Percentiles rank a stretch among this genome's conserved stretches.
These are phyloP conservation scores for Vigna unguiculata DNA, from an alignment of 306 rosid species.

Conservation along the genomic window DNA sequence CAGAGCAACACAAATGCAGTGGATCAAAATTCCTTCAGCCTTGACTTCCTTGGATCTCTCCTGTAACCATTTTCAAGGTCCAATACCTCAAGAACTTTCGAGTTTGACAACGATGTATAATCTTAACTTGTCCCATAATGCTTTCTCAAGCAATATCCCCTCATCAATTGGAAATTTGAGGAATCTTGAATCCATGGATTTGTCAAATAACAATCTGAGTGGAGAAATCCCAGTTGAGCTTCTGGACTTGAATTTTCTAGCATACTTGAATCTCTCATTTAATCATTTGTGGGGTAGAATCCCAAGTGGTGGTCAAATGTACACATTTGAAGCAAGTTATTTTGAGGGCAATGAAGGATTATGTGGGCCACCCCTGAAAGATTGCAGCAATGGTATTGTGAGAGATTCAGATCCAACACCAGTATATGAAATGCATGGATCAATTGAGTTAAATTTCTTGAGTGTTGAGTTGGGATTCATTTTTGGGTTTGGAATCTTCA, in stretches of 20 bases:
- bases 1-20: slow-evolving; percentile 28
- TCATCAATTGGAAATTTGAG: slow-evolving; percentile 27
- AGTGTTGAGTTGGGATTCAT: slow-evolving; percentile 44
- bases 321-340: slow-evolving; percentile 28
- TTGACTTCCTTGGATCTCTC: slow-evolving; percentile 40
- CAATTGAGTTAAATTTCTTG: slow-evolving; percentile 33
- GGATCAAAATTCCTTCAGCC: slow-evolving; percentile 1
- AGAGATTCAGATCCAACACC: neutral
- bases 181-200: slow-evolving; percentile 37
- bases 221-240: slow-evolving; percentile 34
- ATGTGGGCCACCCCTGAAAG: slow-evolving; percentile 46
- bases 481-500: slow-evolving; percentile 41
- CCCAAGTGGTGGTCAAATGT: slow-evolving; percentile 37
- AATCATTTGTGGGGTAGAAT: slow-evolving; percentile 32
- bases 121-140: slow-evolving; percentile 43
- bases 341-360: slow-evolving; percentile 46
- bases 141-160: slow-evolving; percentile 32
- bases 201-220: slow-evolving; percentile 30
- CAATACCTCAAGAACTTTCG: slow-evolving; percentile 37
- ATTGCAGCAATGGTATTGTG: neutral
- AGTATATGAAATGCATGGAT: neutral
- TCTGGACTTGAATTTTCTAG: slow-evolving; percentile 20
- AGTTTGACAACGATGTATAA: neutral
- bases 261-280: slow-evolving; percentile 30
- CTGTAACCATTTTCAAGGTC: slow-evolving; percentile 38